These are phyloP conservation scores for Podospora bellae-mahoneyi DNA, from an alignment of 495 filamentous ascomycete genomes.

Conservation along the genomic window DNA sequence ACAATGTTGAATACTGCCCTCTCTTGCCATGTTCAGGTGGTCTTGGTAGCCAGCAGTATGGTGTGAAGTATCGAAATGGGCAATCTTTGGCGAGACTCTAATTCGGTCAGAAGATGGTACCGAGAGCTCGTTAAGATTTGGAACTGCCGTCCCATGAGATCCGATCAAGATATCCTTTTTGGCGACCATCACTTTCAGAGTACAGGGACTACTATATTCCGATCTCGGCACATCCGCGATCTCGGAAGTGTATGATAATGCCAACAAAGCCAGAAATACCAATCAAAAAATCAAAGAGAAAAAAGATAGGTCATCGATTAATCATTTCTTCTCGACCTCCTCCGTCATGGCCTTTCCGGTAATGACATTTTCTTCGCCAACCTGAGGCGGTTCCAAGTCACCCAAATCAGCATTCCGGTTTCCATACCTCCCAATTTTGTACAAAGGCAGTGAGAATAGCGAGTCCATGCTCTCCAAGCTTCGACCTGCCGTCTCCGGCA, in stretches of 20 bases:
- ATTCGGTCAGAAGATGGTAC: not conserved
- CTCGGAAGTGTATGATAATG: not conserved
- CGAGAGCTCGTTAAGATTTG: not conserved
- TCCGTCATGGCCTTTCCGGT: slow-evolving; percentile 11
- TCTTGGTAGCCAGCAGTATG: too few relatives aligned
- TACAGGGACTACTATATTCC: not conserved
- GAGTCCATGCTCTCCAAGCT: slow-evolving; percentile 63
- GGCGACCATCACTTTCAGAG: not conserved
- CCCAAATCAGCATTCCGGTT: slow-evolving; percentile 52
- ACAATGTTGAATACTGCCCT: not conserved
- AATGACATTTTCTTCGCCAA: slow-evolving; percentile 26
- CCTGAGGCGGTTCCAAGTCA: slow-evolving; percentile 30
- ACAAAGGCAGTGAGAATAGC: slow-evolving; percentile 65
- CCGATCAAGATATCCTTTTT: not conserved
- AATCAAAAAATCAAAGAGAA: not conserved
- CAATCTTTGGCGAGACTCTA: not conserved
- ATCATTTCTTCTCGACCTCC: slow-evolving; percentile 16
- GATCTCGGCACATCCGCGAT: not conserved
- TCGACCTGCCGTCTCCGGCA: slow-evolving; percentile 66
- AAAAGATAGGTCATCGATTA: not conserved
- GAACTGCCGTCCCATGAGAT: not conserved
- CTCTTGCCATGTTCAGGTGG: not conserved
- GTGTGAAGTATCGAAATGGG: not conserved
- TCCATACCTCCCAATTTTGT: slow-evolving; percentile 59
- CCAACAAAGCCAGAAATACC: too few relatives aligned